Evolutionary conservation across 768 basidiomycete species (phyloP).

Genomic region (Calocybe cyanea): DNA sequence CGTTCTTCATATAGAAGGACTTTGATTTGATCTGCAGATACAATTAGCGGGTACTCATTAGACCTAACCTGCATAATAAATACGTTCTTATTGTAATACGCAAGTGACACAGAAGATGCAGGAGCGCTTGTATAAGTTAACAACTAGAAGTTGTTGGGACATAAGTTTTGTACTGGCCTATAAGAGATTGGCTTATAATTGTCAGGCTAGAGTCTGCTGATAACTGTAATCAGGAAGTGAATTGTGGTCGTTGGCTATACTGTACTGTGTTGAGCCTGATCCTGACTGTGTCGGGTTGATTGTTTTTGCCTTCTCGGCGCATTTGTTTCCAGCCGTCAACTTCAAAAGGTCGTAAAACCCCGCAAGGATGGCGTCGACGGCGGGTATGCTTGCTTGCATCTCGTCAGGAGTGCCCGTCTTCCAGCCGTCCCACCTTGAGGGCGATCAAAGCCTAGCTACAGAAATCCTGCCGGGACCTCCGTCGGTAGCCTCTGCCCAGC

Average conservation of each 20-base stretch:
- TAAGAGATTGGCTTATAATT: no score
- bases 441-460: conserved; percentile 78
- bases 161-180: no score
- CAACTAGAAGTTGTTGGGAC: no score
- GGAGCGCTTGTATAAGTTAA: no score
- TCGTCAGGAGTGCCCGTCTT: conserved; percentile 67
- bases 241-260: conserved; percentile 8
- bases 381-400: conserved; percentile 68
- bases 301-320: conserved; percentile 15
- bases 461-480: conserved; percentile 90
- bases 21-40: no score
- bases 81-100: no score
- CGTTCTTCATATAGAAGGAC: no score
- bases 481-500: conserved; percentile 65
- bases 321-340: conserved; percentile 12
- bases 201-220: background rate
- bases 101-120: no score
- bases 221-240: conserved; percentile 3
- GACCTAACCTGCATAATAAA: no score
- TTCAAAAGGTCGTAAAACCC: conserved; percentile 17
- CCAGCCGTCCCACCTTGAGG: conserved; percentile 79
- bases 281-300: conserved; percentile 15
- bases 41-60: no score
- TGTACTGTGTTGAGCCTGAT: conserved; percentile 11
- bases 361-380: conserved; percentile 66